A percentile compares a stretch with the other conserved stretches of the same genome.
phyloP scores from a whole-genome alignment of 108 stramenopile species.

The Licmophora abbreviata region DNA sequence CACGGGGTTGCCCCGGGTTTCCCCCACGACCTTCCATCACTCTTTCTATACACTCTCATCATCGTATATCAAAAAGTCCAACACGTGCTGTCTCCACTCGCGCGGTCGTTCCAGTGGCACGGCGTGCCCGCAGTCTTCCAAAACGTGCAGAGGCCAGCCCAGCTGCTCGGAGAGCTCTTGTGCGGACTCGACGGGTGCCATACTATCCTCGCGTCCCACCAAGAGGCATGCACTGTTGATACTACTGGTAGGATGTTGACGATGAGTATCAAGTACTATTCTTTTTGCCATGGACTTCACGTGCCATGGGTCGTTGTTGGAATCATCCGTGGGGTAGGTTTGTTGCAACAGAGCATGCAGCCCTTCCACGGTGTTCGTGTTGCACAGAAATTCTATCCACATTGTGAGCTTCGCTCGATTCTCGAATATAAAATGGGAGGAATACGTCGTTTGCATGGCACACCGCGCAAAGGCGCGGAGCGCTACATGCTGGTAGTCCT shows the following conservation, averaged over 20 bases:
- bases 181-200: constrained; percentile 30
- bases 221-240: constrained; percentile 14
- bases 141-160: constrained; percentile 8
- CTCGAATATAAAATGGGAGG: constrained; percentile 31
- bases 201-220: constrained; percentile 46
- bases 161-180: constrained; percentile 13
- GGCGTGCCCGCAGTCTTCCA: constrained; percentile 45
- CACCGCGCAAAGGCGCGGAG: constrained; percentile 59
- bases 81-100: constrained; percentile 36
- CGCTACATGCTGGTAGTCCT: constrained; percentile 1
- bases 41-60: no score
- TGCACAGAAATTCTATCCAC: constrained; percentile 35
- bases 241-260: no score
- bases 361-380: constrained; percentile 31
- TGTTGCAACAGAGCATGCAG: constrained; percentile 42
- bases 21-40: no score
- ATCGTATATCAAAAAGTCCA: constrained; percentile 30
- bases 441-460: constrained; percentile 43
- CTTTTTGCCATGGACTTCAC: constrained; percentile 36
- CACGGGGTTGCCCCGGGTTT: not conserved
- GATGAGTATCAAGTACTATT: constrained; percentile 12
- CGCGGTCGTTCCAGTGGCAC: constrained; percentile 38
- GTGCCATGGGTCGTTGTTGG: constrained; percentile 35
- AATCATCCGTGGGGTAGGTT: constrained; percentile 22
- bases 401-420: constrained; percentile 13